Evolutionary conservation across 2,329 filamentous ascomycete genomes (phyloP).

Genomic region (Pseudogymnoascus pannorum): DNA sequence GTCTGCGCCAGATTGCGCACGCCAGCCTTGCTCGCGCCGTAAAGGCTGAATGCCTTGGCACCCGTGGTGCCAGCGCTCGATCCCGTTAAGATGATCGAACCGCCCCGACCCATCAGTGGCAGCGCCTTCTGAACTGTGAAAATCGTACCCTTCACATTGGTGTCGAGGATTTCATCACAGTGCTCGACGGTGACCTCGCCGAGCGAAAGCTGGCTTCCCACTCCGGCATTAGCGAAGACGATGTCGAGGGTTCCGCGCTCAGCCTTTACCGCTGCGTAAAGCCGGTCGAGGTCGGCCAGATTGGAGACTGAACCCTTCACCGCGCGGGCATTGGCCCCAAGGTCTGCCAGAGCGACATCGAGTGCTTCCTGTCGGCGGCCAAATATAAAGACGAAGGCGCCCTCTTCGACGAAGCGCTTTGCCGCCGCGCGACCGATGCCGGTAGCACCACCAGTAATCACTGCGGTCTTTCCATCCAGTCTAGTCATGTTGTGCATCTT

Average conservation of each 20-base stretch:
- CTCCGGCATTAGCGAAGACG: constrained; percentile 20
- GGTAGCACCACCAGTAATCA: constrained; percentile 19
- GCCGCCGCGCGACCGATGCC: constrained; percentile 19
- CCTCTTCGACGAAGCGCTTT: constrained; percentile 16
- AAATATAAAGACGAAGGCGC: constrained; percentile 18
- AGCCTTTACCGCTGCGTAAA: constrained; percentile 21
- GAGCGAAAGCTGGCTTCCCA: constrained; percentile 18
- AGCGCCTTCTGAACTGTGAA: constrained; percentile 30
- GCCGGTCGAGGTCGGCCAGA: constrained; percentile 19
- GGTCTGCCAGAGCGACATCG: constrained; percentile 15
- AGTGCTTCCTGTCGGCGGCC: constrained; percentile 18
- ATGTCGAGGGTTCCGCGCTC: constrained; percentile 23
- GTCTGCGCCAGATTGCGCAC: constrained; percentile 18
- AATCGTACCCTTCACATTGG: constrained; percentile 32
- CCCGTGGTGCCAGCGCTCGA: constrained; percentile 21
- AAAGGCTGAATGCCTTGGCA: constrained; percentile 15
- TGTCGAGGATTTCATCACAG: constrained; percentile 25
- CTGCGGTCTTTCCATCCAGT: constrained; percentile 16
- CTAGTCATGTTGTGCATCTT: constrained; percentile 13
- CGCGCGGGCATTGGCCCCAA: constrained; percentile 19
- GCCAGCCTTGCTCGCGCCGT: constrained; percentile 20
- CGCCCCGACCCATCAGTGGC: constrained; percentile 18
- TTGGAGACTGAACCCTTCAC: constrained; percentile 19
- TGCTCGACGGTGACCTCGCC: constrained; percentile 21
- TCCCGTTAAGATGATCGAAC: constrained; percentile 19